Conservation (phyloP, 140 eudicot species). For the Bidens hawaiensis region DNA sequence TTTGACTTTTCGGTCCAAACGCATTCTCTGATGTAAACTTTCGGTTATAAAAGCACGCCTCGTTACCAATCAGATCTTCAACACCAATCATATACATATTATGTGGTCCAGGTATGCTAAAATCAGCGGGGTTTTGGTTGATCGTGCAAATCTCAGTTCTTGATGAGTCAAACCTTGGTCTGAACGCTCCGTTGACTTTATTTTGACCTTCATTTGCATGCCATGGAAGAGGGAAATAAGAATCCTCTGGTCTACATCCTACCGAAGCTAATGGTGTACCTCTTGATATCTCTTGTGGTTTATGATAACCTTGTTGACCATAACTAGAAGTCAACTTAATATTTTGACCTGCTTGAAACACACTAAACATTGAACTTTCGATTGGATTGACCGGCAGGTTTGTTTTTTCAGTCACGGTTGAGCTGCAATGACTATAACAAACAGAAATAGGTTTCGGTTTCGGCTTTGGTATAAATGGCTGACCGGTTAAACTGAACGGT, state of each 20-base stretch:
- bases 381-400: constrained; percentile 15
- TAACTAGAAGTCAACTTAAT: not conserved
- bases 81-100: constrained; percentile 30
- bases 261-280: constrained; percentile 6
- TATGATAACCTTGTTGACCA: no score
- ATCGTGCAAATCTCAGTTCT: constrained; percentile 20
- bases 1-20: constrained; percentile 25
- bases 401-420: constrained; percentile 9
- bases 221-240: constrained; percentile 20
- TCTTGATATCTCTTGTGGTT: constrained; percentile 13
- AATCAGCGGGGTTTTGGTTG: constrained; percentile 45
- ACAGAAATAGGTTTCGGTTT: constrained; percentile 23
- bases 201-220: constrained; percentile 3
- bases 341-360: constrained; percentile 9
- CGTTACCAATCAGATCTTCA: constrained; percentile 24
- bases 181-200: not conserved
- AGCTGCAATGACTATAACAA: constrained; percentile 22
- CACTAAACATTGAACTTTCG: constrained; percentile 13
- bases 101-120: constrained; percentile 32
- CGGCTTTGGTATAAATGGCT: constrained; percentile 14
- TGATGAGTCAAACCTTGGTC: not conserved
- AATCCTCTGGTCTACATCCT: constrained; percentile 3
- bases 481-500: constrained; percentile 16
- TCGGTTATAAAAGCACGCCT: not conserved
- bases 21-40: constrained; percentile 2